Evolutionary conservation across 306 rosid genomes (phyloP), one percentile per base, ranked within the genome.

Genomic region (Lagenaria siceraria): DNA sequence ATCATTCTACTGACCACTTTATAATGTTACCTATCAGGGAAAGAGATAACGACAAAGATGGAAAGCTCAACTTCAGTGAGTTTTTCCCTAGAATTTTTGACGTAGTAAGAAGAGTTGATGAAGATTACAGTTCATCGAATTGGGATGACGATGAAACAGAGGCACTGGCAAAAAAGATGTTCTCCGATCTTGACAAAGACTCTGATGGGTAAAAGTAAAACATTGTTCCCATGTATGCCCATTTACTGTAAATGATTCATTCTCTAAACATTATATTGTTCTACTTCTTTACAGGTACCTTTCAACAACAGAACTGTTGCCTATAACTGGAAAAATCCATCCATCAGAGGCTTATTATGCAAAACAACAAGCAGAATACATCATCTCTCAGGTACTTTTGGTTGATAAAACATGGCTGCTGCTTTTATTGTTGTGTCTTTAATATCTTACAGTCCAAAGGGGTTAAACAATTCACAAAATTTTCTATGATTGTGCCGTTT

Each of bases 71-170:
- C 89, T 92, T 89, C 68, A 87, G 90, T 69, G 97, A 95, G 82
- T 95, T 95, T 85, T 92, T 89, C 81, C 97, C 88, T 60, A 97
- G 96, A 80, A 89, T 95, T 76, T 95, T 95, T 80, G 97, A 95
- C 87, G 83, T 90, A 86, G 93, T 92, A 78, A 88, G 97, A 82
- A 89, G 87, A 85, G 86, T 87, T 68, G 97, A 92, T 9, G 97
- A 87, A 51, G 91, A 27, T 83, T 89, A 90, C 83, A 84, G 78
- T 84, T 58, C 78, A 72, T 73, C 91, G 8, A 87, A 85, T 76
- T 80, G 79, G 73, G 80, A 84, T 54, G 89, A 83, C 79, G 76
- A 79, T 78, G 78, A 90, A 72, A 46, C 77, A 84, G 92, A 92
- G 85, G 85, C 79, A 74, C 97, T 95, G 13, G 97, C 96, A 70